phyloP scores from a whole-genome alignment of 2,329 filamentous ascomycete genomes.

The Penicillium freii region DNA sequence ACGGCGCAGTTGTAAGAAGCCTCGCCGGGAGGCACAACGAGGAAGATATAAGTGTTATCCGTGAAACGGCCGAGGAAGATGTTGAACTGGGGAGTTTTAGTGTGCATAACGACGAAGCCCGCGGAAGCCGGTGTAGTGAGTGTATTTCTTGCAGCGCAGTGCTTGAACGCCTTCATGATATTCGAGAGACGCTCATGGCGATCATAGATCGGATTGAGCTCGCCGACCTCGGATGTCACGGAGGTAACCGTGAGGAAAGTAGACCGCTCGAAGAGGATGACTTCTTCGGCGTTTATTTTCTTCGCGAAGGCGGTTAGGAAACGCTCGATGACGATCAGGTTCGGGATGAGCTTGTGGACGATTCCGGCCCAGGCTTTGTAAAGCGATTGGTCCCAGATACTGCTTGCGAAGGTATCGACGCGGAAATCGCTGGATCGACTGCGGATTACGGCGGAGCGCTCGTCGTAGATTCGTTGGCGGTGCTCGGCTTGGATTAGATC shows the following conservation, averaged over 20 bases:
- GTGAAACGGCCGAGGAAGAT: slow-evolving; percentile 95
- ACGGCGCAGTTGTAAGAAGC: slow-evolving; percentile 86
- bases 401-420: slow-evolving; percentile 87
- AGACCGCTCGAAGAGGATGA: slow-evolving; percentile 90
- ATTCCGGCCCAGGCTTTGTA: slow-evolving; percentile 99
- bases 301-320: slow-evolving; percentile 79
- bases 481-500: slow-evolving; percentile 82
- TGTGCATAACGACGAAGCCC: slow-evolving; percentile 48
- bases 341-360: slow-evolving; percentile 96
- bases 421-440: slow-evolving; percentile 70
- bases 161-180: slow-evolving; percentile 98
- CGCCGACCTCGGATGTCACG: slow-evolving; percentile 73
- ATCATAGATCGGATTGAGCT: slow-evolving; percentile 82
- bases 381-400: slow-evolving; percentile 96
- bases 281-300: slow-evolving; percentile 87
- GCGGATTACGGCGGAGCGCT: slow-evolving; percentile 73
- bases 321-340: slow-evolving; percentile 80
- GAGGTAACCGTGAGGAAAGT: slow-evolving; percentile 96
- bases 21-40: slow-evolving; percentile 86
- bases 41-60: slow-evolving; percentile 94
- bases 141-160: slow-evolving; percentile 55
- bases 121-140: slow-evolving; percentile 45
- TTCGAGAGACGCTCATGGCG: slow-evolving; percentile 93
- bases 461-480: slow-evolving; percentile 78
- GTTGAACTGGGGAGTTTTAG: slow-evolving; percentile 67